Base-by-base conservation (phyloP, 2,329 filamentous ascomycete species). In the Penicillium sp. region DNA sequence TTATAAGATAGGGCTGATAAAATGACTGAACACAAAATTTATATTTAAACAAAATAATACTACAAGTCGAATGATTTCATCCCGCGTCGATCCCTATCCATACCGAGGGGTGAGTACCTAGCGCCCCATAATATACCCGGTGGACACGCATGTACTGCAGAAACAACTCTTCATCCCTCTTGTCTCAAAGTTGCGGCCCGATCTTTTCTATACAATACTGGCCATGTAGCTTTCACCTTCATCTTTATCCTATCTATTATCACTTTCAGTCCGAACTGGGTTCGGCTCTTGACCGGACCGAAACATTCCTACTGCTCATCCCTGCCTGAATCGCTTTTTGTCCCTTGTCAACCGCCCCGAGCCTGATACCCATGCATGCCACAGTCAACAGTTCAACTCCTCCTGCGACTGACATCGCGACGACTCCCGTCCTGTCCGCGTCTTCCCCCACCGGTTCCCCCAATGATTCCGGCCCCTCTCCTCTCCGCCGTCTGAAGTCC, bases 351-450 rank as follows among this genome's bases (percentile, higher is more conserved):
- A 34, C 29, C 37, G 33, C 43, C 47, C 42, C 43, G 36, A 39
- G 46, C 33, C 40, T 42, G 52, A 50, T 48, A 17, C 55, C 60
- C 56, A 65, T 65, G 60, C 61, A 59, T 57, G 56, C 60, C 50
- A 56, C 61, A 51, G 55, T 55, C 48, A 50, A 58, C 47, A 50
- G 47, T 42, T 52, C 57, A 52, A 52, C 39, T 38, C 52, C 38
- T 43, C 48, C 46, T 47, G 53, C 51, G 51, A 22, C 18, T 22
- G 18, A 22, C 18, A 22, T 22, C 18, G 18, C 9, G 18, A 22
- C 18, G 18, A 22, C 57, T 36, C 55, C 57, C 38, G 45, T 45
- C 35, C 36, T 52, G 33, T 54, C 53, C 36, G 45, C 54, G 25
- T 57, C 59, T 28, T 54, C 50, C 35, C 54, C 45, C 33, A 50